Base-by-base conservation (phyloP, 2,329 filamentous ascomycete species). In the Botryotinia convoluta region DNA sequence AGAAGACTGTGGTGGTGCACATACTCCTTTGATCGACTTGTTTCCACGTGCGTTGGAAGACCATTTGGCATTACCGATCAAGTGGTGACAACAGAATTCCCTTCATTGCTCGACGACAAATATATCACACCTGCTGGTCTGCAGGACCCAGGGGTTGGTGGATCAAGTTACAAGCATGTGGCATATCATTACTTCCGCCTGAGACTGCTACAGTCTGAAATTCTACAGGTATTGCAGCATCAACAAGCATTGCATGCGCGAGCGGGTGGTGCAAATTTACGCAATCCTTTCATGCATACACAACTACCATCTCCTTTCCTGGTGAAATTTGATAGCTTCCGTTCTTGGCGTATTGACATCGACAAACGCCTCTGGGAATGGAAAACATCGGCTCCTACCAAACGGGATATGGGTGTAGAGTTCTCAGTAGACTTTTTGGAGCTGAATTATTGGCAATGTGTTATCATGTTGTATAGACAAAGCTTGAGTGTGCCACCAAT, bases 51-150 rank as follows among this genome's bases (percentile, higher is more conserved):
- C 78, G 95, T 98, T 39, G 95, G 95, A 54, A 87, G 95, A 72
- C 96, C 95, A 10, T 97, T 98, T 79, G 95, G 95, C 44, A 94
- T 98, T 76, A 95, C 92, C n/a, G 96, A 98, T 83, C 93, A 97
- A 81, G 93, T 97, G 76, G 93, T 98, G 79, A 98, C 95, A 22
- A 98, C 95, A 0, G 94, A 97, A 79, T 97, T 98, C 77, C 95
- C 95, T 1, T 97, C 94, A 5, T 83, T 95, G 71, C 85, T 97
- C 57, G 95, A 98, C 79, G 95, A 98, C 82, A 88, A 90, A 74
- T 95, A 92, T 80, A 97, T 98, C 79, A 97, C 94, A 0, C 89
- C 91, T 14, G 86, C 87, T 29, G 95, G 95, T 16, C 92, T 98
- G 78, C 79, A 89, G 45, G 86, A 89, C 18, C 87, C 90, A 3